These are phyloP conservation scores for Oryza australiensis DNA, from an alignment of 176 grass and related monocot genomes.

Conservation along the genomic window DNA sequence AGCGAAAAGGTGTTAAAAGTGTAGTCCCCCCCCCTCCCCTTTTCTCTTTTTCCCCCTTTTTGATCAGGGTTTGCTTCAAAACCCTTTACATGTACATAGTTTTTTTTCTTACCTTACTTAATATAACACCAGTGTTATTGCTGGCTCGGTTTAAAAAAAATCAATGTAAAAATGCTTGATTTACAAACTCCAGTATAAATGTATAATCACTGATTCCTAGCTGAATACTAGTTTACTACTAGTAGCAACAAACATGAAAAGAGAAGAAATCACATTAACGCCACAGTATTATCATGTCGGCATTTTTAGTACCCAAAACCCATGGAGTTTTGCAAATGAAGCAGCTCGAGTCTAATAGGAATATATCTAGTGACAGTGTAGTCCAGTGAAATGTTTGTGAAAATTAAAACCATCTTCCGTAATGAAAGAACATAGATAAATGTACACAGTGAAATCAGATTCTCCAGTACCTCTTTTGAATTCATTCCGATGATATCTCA, in stretches of 20 bases:
- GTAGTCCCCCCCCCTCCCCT: too few relatives aligned
- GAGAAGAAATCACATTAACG: not conserved
- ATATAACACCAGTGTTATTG: too few relatives aligned
- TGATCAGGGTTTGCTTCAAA: too few relatives aligned
- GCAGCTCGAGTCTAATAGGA: not conserved
- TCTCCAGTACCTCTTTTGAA: constrained; percentile 42
- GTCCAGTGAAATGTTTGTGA: not conserved
- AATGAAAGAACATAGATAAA: not conserved
- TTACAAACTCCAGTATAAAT: too few relatives aligned
- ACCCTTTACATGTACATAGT: too few relatives aligned
- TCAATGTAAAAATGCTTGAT: too few relatives aligned
- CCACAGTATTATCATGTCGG: not conserved
- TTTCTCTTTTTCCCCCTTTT: too few relatives aligned
- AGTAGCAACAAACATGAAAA: not conserved
- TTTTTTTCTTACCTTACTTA: too few relatives aligned
- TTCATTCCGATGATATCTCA: constrained; percentile 52
- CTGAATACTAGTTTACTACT: too few relatives aligned
- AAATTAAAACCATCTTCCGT: not conserved
- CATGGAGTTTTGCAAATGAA: not conserved
- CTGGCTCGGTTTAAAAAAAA: too few relatives aligned
- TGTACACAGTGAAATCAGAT: not conserved
- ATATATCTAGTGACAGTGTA: not conserved
- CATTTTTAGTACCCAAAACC: not conserved
- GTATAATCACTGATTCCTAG: too few relatives aligned
- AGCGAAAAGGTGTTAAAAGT: too few relatives aligned